Percentiles rank a stretch among this genome's conserved stretches.
Conservation (phyloP, 106 monocot genomes). For the Chionographis japonica region DNA sequence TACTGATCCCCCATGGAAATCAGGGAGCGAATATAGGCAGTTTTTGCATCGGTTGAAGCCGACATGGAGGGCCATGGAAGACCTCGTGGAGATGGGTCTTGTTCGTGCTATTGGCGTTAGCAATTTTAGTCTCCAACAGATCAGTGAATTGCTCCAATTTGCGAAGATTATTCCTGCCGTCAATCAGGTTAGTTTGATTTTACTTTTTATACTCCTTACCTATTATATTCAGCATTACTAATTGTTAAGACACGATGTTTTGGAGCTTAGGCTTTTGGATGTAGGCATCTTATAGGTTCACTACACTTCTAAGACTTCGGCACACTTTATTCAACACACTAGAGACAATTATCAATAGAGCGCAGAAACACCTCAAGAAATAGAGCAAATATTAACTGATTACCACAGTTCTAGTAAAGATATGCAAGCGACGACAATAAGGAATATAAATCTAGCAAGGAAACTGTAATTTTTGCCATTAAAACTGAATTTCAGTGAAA, state of each 20-base stretch:
- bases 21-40: slow-evolving; percentile 66
- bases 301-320: no score
- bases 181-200: slow-evolving; percentile 60
- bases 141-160: slow-evolving; percentile 69
- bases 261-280: background rate
- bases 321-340: no score
- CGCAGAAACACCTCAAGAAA: no score
- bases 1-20: slow-evolving; percentile 76
- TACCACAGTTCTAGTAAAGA: no score
- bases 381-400: no score
- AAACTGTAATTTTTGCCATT: no score
- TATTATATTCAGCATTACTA: background rate
- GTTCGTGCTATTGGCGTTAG: slow-evolving; percentile 86
- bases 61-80: slow-evolving; percentile 90
- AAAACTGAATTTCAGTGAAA: no score
- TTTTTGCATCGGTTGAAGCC: slow-evolving; percentile 70
- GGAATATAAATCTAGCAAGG: no score
- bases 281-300: no score
- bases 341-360: no score
- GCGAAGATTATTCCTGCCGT: slow-evolving; percentile 90
- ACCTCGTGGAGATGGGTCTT: slow-evolving; percentile 61
- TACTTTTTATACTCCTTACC: background rate
- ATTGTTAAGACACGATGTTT: background rate
- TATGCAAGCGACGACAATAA: no score
- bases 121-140: slow-evolving; percentile 79